Base-by-base conservation (phyloP, 768 basidiomycete species). In the Trametes villosa region DNA sequence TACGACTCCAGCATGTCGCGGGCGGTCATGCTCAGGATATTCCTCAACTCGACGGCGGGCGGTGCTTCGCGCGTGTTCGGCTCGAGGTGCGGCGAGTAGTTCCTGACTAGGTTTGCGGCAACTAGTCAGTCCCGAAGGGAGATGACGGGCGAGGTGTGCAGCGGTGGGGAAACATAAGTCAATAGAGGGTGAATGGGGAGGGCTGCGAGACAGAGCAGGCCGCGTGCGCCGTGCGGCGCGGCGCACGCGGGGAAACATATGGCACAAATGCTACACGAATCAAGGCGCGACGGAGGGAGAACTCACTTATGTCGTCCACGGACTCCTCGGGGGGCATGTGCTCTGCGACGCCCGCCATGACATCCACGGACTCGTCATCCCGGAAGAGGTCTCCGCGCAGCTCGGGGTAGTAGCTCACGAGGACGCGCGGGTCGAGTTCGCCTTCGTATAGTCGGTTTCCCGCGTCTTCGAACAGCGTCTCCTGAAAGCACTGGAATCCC, bases 241-340 rank as follows among this genome's bases (percentile, higher is more conserved):
- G 46, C 42, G 36, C 24, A 33, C 38, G 48, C 53, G 48, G 30
- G 63, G 31, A 58, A 29, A 57, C 49, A 41, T 59, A 52, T 60
- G 62, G 60, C 59, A 57, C 63, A 60, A 60, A 65, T 20, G 27
- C 45, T 56, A 59, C 44, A 27, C 30, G 31, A 60, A 7, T 34
- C 45, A 57, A 57, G 31, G 57, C n/a, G 18, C 31, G 59, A 50
- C 64, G 62, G 64, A 69, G 15, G 26, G 60, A 57, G 17, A 31
- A 87, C 94, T 89, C 72, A 96, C 95, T 89, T 68, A 96, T 87
- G 59, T 91, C 88, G 61, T 95, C 91, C 6, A 96, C 82, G 6
- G 82, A 86, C 18, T 77, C 77, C 68, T 93, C 88, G 1, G 74
- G 67, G 0, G 87, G 86, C 84, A 95, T 86, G 57, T 83, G 80